Evolutionary conservation across 352 stramenopile species (phyloP).

Genomic region (Phytophthora lateralis): DNA sequence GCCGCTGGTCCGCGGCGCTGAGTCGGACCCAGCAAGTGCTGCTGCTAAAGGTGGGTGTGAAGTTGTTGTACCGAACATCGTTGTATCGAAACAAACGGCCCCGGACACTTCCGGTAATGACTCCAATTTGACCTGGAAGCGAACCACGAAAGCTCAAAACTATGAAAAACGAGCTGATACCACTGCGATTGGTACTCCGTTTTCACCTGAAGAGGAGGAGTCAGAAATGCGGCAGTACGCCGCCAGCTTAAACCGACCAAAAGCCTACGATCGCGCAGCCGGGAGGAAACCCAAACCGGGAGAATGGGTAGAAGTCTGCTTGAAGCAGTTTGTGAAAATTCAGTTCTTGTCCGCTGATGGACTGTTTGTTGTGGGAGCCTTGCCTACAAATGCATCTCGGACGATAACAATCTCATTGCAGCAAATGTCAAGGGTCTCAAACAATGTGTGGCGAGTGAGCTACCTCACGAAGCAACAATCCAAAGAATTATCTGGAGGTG

Average conservation of each 20-base stretch:
- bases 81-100: conserved; percentile 9
- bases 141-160: background rate
- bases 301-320: conserved; percentile 59
- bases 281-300: conserved; percentile 36
- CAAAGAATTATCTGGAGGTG: conserved; percentile 3
- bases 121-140: conserved; percentile 6
- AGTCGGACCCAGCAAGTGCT: conserved; percentile 1
- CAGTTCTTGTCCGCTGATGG: conserved; percentile 41
- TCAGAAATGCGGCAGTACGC: background rate
- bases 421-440: conserved; percentile 45
- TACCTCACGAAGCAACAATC: conserved; percentile 12
- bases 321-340: conserved; percentile 58
- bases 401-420: conserved; percentile 35
- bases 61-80: conserved; percentile 21
- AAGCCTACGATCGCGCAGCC: background rate
- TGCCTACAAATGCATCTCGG: conserved; percentile 16
- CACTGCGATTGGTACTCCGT: background rate
- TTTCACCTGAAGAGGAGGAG: conserved; percentile 2
- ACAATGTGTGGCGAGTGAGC: conserved; percentile 43
- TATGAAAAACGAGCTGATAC: background rate
- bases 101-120: background rate
- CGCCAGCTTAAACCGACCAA: conserved; percentile 2
- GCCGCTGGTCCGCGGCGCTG: conserved; percentile 28
- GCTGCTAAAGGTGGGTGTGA: background rate
- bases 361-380: conserved; percentile 28